A percentile compares a stretch with the other conserved stretches of the same genome.
These are phyloP conservation scores for Artemisia argyi DNA, from an alignment of 129 eudicot species.

Conservation along the genomic window DNA sequence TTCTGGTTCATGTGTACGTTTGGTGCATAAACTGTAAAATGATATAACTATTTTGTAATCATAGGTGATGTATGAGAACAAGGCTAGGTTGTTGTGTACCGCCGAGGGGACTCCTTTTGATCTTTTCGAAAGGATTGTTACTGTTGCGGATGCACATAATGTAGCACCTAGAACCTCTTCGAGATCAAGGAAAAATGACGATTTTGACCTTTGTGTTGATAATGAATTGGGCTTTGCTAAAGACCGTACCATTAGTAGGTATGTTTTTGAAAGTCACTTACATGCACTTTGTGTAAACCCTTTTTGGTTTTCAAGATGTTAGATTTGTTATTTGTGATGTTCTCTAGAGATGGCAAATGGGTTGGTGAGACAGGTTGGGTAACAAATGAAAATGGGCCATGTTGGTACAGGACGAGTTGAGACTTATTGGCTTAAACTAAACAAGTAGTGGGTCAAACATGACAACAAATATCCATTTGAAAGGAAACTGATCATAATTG, in stretches of 20 bases:
- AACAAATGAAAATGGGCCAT: not conserved
- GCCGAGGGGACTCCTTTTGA: conserved; percentile 84
- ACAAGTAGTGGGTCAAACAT: too few relatives aligned
- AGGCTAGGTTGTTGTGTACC: conserved; percentile 69
- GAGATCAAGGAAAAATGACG: conserved; percentile 77
- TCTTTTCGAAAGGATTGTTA: conserved; percentile 68
- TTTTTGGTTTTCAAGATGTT: not conserved
- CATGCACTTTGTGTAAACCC: not conserved
- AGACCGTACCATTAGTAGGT: conserved; percentile 97
- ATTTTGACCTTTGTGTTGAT: conserved; percentile 81
- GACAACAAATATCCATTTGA: too few relatives aligned
- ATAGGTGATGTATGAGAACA: conserved; percentile 93
- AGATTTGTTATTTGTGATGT: not conserved
- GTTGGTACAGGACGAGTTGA: too few relatives aligned
- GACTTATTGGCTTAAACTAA: too few relatives aligned
- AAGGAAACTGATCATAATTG: too few relatives aligned
- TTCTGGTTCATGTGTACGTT: not conserved
- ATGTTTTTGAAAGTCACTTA: not conserved
- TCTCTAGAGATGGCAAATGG: not conserved
- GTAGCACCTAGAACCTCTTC: conserved; percentile 85
- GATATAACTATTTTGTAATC: not conserved
- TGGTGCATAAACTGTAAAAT: conserved; percentile 3
- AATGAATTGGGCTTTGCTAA: conserved; percentile 87
- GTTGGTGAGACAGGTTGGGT: not conserved
- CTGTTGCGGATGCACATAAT: conserved; percentile 68